Evolutionary conservation across 2,329 filamentous ascomycete species (phyloP).

Genomic region (Colletotrichum caudatum): DNA sequence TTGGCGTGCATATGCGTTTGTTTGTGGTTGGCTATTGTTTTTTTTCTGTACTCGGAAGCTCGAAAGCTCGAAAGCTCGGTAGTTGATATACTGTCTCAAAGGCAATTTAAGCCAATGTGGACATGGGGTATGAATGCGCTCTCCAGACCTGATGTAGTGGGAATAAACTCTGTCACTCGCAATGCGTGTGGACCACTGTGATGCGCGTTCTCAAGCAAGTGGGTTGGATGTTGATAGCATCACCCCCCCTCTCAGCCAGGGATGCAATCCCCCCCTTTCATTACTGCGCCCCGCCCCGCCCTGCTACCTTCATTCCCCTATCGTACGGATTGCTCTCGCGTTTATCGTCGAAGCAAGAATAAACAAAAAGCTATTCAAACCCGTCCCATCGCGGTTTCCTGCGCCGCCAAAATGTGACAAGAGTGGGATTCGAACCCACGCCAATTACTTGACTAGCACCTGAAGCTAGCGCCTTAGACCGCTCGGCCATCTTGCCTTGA

Average conservation of each 20-base stretch:
- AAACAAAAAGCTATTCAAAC: neutral
- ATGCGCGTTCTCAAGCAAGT: neutral
- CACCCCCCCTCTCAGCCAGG: neutral
- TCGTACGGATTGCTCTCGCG: too few species aligned
- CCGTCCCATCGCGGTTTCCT: accelerated
- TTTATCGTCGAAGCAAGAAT: neutral
- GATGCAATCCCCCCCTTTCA: neutral
- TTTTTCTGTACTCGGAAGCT: neutral
- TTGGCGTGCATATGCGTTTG: neutral
- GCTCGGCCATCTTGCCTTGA: slow-evolving; percentile 26
- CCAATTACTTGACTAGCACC: slow-evolving; percentile 31
- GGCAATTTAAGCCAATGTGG: neutral
- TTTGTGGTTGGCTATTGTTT: neutral
- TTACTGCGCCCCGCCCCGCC: too few species aligned
- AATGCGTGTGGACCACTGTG: neutral
- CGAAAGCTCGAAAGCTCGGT: neutral
- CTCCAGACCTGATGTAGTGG: neutral
- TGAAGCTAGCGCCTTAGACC: slow-evolving; percentile 31
- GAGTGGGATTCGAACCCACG: slow-evolving; percentile 29
- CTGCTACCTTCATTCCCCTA: too few species aligned
- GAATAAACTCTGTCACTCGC: neutral
- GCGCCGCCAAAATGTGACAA: neutral
- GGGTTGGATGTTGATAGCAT: neutral
- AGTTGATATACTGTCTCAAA: neutral
- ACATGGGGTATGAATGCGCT: neutral